A percentile compares a stretch with the other conserved stretches of the same genome.
phyloP scores from a whole-genome alignment of 2,329 filamentous ascomycete genomes.

The Neoscytalidium dimidiatum region DNA sequence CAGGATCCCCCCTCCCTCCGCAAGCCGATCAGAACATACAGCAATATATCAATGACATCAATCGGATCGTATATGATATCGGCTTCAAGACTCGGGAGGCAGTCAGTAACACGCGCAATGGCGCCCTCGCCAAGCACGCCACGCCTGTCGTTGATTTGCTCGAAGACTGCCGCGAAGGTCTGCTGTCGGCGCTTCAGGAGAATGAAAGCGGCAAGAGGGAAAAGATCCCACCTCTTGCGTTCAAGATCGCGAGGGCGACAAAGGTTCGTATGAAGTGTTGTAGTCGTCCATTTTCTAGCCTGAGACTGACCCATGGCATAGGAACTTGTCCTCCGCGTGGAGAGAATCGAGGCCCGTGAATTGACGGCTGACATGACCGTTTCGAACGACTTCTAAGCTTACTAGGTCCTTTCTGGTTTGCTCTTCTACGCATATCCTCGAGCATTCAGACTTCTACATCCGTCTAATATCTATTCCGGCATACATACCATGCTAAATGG shows the following conservation, averaged over 20 bases:
- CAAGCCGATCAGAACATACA: conserved; percentile 52
- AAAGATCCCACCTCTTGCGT: conserved; percentile 77
- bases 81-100: conserved; percentile 63
- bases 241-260: conserved; percentile 79
- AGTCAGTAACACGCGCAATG: conserved; percentile 49
- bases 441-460: background rate
- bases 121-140: conserved; percentile 53
- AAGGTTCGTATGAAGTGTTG: conserved; percentile 54
- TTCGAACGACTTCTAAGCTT: conserved; percentile 18
- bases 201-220: conserved; percentile 62
- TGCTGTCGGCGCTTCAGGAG: conserved; percentile 63
- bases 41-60: conserved; percentile 70
- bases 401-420: background rate
- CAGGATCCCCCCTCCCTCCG: conserved; percentile 25
- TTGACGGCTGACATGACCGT: conserved; percentile 24
- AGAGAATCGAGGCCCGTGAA: conserved; percentile 43
- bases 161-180: conserved; percentile 63
- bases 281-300: background rate
- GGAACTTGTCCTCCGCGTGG: conserved; percentile 45
- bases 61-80: conserved; percentile 69
- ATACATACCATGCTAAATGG: background rate
- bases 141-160: conserved; percentile 58
- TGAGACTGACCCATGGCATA: conserved; percentile 18
- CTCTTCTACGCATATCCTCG: background rate
- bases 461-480: background rate